phyloP scores from a whole-genome alignment of 2,329 filamentous ascomycete genomes.

The Talaromyces sp. region DNA sequence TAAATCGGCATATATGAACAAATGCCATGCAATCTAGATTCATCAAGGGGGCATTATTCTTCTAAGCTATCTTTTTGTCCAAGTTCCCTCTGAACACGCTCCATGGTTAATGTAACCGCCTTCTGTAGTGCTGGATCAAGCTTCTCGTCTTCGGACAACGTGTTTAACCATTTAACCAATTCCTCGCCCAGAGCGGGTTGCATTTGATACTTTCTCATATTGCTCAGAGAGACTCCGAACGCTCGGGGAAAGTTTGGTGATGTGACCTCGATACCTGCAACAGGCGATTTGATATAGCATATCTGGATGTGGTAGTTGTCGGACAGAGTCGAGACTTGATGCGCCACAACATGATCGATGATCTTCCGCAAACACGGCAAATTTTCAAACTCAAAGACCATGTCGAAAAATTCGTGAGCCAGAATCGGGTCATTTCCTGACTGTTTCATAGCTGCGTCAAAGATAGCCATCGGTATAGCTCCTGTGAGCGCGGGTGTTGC shows the following conservation, averaged over 20 bases:
- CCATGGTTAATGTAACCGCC: slow-evolving; percentile 43
- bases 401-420: slow-evolving; percentile 72
- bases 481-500: slow-evolving; percentile 79
- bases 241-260: slow-evolving; percentile 69
- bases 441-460: slow-evolving; percentile 78
- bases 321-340: slow-evolving; percentile 57
- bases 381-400: slow-evolving; percentile 66
- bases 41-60: slow-evolving; percentile 12
- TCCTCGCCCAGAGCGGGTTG: slow-evolving; percentile 40
- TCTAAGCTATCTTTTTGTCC: slow-evolving; percentile 13
- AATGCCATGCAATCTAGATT: slow-evolving; percentile 21
- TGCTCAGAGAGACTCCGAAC: slow-evolving; percentile 60
- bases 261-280: slow-evolving; percentile 59
- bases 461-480: slow-evolving; percentile 90
- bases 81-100: slow-evolving; percentile 27
- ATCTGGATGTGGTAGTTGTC: slow-evolving; percentile 59
- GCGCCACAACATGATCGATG: slow-evolving; percentile 64
- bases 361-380: slow-evolving; percentile 63
- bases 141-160: slow-evolving; percentile 39
- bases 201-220: slow-evolving; percentile 52
- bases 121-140: slow-evolving; percentile 51
- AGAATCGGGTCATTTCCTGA: slow-evolving; percentile 62
- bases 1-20: slow-evolving; percentile 5
- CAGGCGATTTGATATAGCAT: slow-evolving; percentile 66
- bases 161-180: slow-evolving; percentile 46